Base-by-base conservation (phyloP, 164 flowering plant species). In the Stephania japonica region DNA sequence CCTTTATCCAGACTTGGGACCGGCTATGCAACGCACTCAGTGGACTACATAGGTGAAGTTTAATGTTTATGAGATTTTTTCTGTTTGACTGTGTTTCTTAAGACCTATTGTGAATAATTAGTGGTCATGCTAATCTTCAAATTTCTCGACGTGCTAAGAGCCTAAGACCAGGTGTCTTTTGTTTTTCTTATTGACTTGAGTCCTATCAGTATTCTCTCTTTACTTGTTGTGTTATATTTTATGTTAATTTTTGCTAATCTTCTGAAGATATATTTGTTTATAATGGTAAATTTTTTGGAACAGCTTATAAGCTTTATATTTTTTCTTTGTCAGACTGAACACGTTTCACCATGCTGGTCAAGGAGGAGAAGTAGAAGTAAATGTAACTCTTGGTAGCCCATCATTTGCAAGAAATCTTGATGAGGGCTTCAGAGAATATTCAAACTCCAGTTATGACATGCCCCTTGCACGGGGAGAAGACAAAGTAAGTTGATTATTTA, bases 321-420 rank as follows among this genome's bases (percentile, higher is more conserved):
- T 19, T 32, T 16, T 67, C 19, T 43, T 66, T 82, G 73, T 78
- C 91, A 95, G 99, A 70, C 83, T 96, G 79, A 96, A 96, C 79
- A 96, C 98, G 59, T 96, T 96, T 79, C 99, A 96, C 86, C 90
- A 85, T 80, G 99, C 99, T 71, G 99, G 99, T 6, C 90, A 90
- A 71, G 98, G 98, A 68, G 99, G 98, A 70, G 99, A 92, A 75
- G n/a, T n/a, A n/a, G n/a, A n/a, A n/a, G 83, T 87, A 92, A 96
- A 96, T 82, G 99, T 96, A 50, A 96, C 98, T 6, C 87, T 96
- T n/a, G 99, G 99, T 78, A 92, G 93, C 73, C 99, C 99, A n/a
- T 75, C 97, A 98, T 69, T 82, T 96, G 59, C 97, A 92, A 75
- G 99, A 92, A 80, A 96, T 96, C 73, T 75, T 96, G 76, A 91